Evolutionary conservation across 495 filamentous ascomycete species (phyloP).

Genomic region (Penicillium soppii): DNA sequence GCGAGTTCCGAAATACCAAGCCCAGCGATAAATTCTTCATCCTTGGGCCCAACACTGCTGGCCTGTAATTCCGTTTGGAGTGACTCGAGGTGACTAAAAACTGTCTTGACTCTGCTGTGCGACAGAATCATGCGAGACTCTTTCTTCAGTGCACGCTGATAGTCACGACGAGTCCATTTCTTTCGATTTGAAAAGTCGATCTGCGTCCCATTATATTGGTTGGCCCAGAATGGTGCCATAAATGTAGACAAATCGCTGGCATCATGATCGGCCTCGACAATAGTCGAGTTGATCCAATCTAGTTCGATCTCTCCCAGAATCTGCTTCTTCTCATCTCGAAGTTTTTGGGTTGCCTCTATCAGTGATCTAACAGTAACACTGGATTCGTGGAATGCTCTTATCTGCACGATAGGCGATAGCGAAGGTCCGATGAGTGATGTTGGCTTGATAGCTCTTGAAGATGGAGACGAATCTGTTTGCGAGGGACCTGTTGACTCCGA

Average conservation of each 20-base stretch:
- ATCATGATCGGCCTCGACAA: background rate
- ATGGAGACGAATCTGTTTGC: background rate
- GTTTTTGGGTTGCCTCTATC: background rate
- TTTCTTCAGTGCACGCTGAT: background rate
- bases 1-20: background rate
- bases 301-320: background rate
- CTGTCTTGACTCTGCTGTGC: background rate
- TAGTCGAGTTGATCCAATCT: slow-evolving; percentile 7
- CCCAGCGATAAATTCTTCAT: background rate
- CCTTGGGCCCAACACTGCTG: background rate
- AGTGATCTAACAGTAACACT: background rate
- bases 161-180: background rate
- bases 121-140: background rate
- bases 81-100: slow-evolving; percentile 1
- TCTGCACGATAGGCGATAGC: background rate
- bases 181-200: background rate
- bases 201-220: background rate
- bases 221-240: background rate
- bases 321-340: background rate
- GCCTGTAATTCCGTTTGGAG: background rate
- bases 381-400: background rate
- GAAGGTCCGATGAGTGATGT: background rate
- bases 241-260: background rate
- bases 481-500: background rate
- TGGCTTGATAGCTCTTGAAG: background rate